Evolutionary conservation across 352 stramenopile species (phyloP).

Genomic region (Globisporangium carolinianum): DNA sequence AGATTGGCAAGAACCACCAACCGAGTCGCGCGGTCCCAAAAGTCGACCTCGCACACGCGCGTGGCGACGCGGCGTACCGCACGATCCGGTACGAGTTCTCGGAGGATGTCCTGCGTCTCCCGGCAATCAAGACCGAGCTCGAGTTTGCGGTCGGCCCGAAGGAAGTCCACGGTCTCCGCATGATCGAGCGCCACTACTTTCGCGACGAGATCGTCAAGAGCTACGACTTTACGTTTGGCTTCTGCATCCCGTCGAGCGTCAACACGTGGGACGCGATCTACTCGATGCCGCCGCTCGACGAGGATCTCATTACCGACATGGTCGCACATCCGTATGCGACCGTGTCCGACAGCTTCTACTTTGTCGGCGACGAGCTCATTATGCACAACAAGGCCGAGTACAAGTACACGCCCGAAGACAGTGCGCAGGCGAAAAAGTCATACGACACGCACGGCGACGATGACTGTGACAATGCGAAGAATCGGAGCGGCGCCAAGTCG

Average conservation of each 20-base stretch:
- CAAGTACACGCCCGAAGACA: conserved; percentile 91
- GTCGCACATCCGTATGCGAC: conserved; percentile 92
- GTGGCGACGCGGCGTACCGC: conserved; percentile 86
- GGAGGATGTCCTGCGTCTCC: conserved; percentile 89
- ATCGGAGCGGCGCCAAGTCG: conserved; percentile 28
- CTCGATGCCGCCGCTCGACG: conserved; percentile 87
- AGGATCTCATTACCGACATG: conserved; percentile 94
- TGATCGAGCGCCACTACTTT: conserved; percentile 98
- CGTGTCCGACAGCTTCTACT: conserved; percentile 95
- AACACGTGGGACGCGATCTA: conserved; percentile 97
- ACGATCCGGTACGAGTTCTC: conserved; percentile 95
- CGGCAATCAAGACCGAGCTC: conserved; percentile 85
- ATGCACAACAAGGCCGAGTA: conserved; percentile 96
- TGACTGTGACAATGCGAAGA: conserved; percentile 47
- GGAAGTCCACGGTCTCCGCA: conserved; percentile 88
- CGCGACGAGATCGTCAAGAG: conserved; percentile 92
- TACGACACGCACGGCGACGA: conserved; percentile 88
- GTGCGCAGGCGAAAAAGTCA: conserved; percentile 86
- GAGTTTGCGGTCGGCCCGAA: conserved; percentile 91
- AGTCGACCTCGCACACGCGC: conserved; percentile 72
- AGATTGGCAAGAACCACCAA: conserved; percentile 80
- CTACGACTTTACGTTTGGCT: conserved; percentile 95
- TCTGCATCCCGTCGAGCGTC: conserved; percentile 93
- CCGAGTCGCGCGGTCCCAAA: conserved; percentile 71
- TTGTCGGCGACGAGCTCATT: conserved; percentile 93